Evolutionary conservation across 176 grass and related monocot genomes (phyloP).

Genomic region (Aegilops longissima): DNA sequence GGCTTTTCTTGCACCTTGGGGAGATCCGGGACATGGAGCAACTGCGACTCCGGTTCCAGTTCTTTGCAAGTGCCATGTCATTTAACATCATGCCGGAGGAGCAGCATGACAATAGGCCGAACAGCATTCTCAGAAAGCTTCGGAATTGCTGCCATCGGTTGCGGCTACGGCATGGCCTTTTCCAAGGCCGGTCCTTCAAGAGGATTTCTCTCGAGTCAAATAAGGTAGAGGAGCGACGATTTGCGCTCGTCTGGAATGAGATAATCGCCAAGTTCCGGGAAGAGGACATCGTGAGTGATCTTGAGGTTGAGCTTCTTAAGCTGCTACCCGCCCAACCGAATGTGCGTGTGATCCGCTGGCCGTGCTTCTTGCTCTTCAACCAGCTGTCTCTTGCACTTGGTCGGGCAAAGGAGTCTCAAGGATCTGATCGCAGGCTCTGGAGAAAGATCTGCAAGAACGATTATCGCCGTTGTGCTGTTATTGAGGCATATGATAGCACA

Average conservation of each 20-base stretch:
- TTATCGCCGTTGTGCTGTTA: slow-evolving; percentile 74
- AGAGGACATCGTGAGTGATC: slow-evolving; percentile 87
- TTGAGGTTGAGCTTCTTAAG: slow-evolving; percentile 72
- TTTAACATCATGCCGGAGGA: slow-evolving; percentile 95
- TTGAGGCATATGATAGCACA: slow-evolving; percentile 86
- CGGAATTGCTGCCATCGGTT: slow-evolving; percentile 70
- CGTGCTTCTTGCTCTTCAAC: slow-evolving; percentile 84
- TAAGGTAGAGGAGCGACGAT: slow-evolving; percentile 63
- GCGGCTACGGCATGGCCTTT: slow-evolving; percentile 65
- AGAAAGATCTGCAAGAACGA: slow-evolving; percentile 89
- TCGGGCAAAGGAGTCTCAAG: slow-evolving; percentile 62
- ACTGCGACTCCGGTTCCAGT: slow-evolving; percentile 82
- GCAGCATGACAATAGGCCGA: slow-evolving; percentile 49
- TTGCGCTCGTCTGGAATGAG: slow-evolving; percentile 91
- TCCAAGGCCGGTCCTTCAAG: slow-evolving; percentile 62
- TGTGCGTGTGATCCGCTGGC: slow-evolving; percentile 89
- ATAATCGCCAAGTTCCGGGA: slow-evolving; percentile 85
- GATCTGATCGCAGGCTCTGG: slow-evolving; percentile 71
- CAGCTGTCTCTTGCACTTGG: slow-evolving; percentile 79
- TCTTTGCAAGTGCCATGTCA: slow-evolving; percentile 87
- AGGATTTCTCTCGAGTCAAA: slow-evolving; percentile 67
- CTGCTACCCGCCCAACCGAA: slow-evolving; percentile 69
- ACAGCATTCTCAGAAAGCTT: slow-evolving; percentile 47
- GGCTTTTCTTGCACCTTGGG: slow-evolving; percentile 76
- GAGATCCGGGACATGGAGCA: slow-evolving; percentile 88